Percentiles rank a stretch among this genome's conserved stretches.
Conservation (phyloP, 139 green algal genomes). For the Bryopsis sp. region DNA sequence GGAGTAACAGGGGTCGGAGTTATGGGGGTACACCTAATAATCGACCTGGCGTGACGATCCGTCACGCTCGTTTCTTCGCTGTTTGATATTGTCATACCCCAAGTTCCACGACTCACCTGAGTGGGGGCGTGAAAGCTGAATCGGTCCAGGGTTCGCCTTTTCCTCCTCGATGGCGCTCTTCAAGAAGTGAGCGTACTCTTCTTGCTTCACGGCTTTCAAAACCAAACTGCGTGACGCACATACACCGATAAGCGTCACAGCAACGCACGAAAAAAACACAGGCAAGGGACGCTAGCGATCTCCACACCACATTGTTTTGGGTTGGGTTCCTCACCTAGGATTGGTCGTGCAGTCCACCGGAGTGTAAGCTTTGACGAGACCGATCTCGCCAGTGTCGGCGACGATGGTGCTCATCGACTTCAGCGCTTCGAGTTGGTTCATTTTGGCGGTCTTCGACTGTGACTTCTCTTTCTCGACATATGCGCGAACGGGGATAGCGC, state of each 20-base stretch:
- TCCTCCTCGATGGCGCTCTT: constrained; percentile 41
- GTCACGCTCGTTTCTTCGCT: too few species aligned
- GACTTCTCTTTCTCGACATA: not conserved
- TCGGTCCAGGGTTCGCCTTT: constrained; percentile 19
- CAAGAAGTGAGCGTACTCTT: constrained; percentile 53
- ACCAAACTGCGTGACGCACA: constrained; percentile 42
- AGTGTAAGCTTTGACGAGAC: constrained; percentile 55
- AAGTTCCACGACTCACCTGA: constrained; percentile 20
- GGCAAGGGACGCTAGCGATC: not conserved
- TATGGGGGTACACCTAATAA: too few species aligned
- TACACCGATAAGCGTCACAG: not conserved
- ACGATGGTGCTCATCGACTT: constrained; percentile 49
- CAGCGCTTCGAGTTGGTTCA: constrained; percentile 33
- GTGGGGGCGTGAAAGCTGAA: constrained; percentile 26
- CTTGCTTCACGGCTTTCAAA: constrained; percentile 58
- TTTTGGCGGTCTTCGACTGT: not conserved
- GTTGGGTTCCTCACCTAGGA: constrained; percentile 34
- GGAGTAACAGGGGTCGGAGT: too few species aligned
- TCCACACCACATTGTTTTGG: not conserved
- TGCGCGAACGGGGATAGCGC: too few species aligned
- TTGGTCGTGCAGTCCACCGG: constrained; percentile 74
- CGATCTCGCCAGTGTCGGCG: constrained; percentile 56
- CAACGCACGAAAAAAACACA: not conserved
- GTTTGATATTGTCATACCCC: too few species aligned
- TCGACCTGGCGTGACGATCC: too few species aligned